phyloP scores from a whole-genome alignment of 129 eudicot genomes.

The Kitagawia praeruptora region DNA sequence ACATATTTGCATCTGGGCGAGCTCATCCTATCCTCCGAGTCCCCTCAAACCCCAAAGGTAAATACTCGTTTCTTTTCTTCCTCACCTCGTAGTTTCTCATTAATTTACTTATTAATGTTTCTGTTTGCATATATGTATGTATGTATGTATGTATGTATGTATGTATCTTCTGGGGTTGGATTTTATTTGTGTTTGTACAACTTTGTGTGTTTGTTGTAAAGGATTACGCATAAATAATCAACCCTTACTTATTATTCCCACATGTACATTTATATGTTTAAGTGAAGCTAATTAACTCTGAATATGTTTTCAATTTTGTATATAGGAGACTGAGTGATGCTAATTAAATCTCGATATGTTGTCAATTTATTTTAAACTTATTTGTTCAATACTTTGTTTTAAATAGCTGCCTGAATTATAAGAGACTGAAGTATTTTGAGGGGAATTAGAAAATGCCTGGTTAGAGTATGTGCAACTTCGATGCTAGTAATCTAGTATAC shows the following conservation, averaged over 20 bases:
- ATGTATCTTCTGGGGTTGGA: background rate
- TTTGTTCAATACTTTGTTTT: too few species aligned
- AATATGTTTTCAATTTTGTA: too few species aligned
- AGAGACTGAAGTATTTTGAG: background rate
- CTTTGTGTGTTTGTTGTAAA: background rate
- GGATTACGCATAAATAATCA: background rate
- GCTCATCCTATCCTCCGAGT: background rate
- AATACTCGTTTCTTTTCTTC: background rate
- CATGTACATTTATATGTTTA: too few species aligned
- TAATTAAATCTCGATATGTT: too few species aligned
- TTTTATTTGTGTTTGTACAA: background rate
- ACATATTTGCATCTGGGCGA: background rate
- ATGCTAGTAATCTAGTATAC: background rate
- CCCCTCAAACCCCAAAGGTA: background rate
- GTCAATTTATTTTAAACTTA: background rate
- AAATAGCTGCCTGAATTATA: too few species aligned
- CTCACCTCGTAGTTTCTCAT: too few species aligned
- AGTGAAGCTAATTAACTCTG: background rate
- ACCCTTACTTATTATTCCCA: background rate
- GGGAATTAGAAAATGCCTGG: background rate
- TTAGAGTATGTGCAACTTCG: background rate
- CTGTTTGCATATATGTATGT: background rate
- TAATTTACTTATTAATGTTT: background rate
- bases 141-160: too few species aligned
- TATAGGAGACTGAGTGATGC: background rate